Conservation (phyloP, 306 rosid genomes). For the Nissolia schottii region DNA sequence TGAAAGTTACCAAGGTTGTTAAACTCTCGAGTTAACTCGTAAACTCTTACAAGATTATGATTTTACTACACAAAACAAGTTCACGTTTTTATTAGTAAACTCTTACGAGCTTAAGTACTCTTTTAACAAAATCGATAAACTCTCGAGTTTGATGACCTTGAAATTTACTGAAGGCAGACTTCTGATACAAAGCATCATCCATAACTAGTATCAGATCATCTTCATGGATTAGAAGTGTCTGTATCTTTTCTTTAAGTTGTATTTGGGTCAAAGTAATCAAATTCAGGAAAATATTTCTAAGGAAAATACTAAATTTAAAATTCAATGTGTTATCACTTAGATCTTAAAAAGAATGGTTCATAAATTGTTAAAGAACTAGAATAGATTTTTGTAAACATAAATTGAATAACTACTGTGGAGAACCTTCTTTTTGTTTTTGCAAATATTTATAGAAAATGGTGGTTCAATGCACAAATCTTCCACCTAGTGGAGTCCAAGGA, state of each 20-base stretch:
- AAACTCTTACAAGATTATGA: too few relatives aligned
- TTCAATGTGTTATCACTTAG: neutral
- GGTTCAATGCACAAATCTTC: too few relatives aligned
- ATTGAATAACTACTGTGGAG: neutral
- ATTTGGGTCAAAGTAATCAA: neutral
- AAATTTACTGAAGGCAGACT: constrained; percentile 5
- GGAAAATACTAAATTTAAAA: neutral
- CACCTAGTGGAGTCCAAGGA: too few relatives aligned
- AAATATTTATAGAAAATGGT: too few relatives aligned
- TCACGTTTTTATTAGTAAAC: too few relatives aligned
- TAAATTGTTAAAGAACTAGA: neutral
- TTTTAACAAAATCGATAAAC: too few relatives aligned
- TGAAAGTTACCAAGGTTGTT: too few relatives aligned
- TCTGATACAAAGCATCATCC: neutral
- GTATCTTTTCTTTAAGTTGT: constrained; percentile 13
- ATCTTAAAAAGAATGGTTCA: neutral
- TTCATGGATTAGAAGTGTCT: neutral
- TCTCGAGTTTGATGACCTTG: too few relatives aligned
- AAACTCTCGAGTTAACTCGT: too few relatives aligned
- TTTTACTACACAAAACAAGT: too few relatives aligned
- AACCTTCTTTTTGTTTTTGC: too few relatives aligned
- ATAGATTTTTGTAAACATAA: neutral
- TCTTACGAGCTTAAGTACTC: too few relatives aligned
- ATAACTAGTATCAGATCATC: constrained; percentile 4
- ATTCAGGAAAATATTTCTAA: neutral